These are phyloP conservation scores for Yamadazyma olivae DNA, from an alignment of 805 yeast genomes.

Conservation along the genomic window DNA sequence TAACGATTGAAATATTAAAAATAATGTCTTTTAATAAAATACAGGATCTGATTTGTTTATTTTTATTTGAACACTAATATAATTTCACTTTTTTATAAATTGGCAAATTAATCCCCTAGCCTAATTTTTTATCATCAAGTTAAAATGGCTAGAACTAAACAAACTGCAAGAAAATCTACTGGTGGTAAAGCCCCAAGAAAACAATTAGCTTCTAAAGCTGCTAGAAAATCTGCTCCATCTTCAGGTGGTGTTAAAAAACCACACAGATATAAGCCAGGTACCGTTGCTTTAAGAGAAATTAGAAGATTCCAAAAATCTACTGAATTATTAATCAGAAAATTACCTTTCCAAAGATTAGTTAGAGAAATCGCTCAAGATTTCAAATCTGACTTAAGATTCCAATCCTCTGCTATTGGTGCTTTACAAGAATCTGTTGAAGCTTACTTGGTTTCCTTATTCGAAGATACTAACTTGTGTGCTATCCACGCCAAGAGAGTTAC, in stretches of 20 bases:
- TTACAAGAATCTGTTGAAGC: conserved; percentile 51
- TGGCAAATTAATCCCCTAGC: neutral
- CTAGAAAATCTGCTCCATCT: conserved; percentile 49
- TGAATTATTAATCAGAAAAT: conserved; percentile 47
- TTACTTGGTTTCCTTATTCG: conserved; percentile 46
- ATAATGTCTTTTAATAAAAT: too few relatives aligned
- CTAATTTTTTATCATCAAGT: conserved; percentile 6
- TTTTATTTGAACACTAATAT: too few relatives aligned
- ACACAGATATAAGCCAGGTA: conserved; percentile 53
- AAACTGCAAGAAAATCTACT: conserved; percentile 50
- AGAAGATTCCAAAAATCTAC: conserved; percentile 50
- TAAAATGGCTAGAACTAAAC: conserved; percentile 48
- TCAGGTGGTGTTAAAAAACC: conserved; percentile 52
- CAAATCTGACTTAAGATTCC: conserved; percentile 49
- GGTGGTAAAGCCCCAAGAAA: conserved; percentile 54
- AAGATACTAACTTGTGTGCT: conserved; percentile 51
- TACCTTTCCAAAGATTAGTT: conserved; percentile 50
- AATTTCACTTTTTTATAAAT: neutral
- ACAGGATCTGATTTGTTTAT: too few relatives aligned
- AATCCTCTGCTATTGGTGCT: conserved; percentile 49
- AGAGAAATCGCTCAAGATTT: conserved; percentile 50
- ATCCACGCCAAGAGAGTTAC: conserved; percentile 52
- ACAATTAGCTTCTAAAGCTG: conserved; percentile 50
- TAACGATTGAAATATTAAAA: too few relatives aligned
- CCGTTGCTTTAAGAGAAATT: conserved; percentile 50